Evolutionary conservation across 2,329 filamentous ascomycete species (phyloP).

Genomic region (Hortaea sp.): DNA sequence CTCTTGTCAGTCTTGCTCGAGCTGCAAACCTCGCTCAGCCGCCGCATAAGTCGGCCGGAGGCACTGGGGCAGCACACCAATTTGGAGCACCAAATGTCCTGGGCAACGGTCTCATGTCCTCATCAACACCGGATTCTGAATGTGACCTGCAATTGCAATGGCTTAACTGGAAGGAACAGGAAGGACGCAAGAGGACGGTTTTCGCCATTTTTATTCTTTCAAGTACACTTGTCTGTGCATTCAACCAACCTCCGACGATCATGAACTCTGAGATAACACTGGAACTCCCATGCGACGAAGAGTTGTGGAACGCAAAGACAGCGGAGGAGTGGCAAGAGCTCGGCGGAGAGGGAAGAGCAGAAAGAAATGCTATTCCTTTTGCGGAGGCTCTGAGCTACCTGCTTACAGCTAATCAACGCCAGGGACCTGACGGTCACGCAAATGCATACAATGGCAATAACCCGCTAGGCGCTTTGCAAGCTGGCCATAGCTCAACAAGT

Average conservation of each 20-base stretch:
- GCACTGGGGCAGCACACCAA: conserved; percentile 3
- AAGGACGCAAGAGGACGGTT: conserved; percentile 87
- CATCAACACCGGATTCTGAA: conserved; percentile 8
- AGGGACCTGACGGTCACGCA: conserved; percentile 13
- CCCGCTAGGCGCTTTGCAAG: conserved; percentile 12
- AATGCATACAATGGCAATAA: conserved; percentile 16
- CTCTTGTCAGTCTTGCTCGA: conserved; percentile 80
- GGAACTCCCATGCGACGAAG: conserved; percentile 85
- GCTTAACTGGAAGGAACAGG: conserved; percentile 76
- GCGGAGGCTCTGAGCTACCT: conserved; percentile 72
- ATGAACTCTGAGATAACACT: conserved; percentile 89
- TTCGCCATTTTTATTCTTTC: conserved; percentile 87
- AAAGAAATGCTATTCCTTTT: conserved; percentile 66
- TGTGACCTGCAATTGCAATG: conserved; percentile 59
- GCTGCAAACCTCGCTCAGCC: conserved; percentile 66
- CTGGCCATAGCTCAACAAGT: conserved; percentile 22
- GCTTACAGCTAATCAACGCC: conserved; percentile 63
- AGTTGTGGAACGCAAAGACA: conserved; percentile 75
- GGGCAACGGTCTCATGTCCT: conserved; percentile 37
- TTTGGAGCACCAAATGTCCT: conserved; percentile 33
- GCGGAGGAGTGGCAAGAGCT: conserved; percentile 70
- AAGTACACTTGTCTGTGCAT: conserved; percentile 80
- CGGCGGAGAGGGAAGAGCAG: conserved; percentile 60
- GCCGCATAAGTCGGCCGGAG: conserved; percentile 6
- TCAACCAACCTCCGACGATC: conserved; percentile 83